Evolutionary conservation across 352 stramenopile genomes (phyloP).

Genomic region (Phytophthora europaea): DNA sequence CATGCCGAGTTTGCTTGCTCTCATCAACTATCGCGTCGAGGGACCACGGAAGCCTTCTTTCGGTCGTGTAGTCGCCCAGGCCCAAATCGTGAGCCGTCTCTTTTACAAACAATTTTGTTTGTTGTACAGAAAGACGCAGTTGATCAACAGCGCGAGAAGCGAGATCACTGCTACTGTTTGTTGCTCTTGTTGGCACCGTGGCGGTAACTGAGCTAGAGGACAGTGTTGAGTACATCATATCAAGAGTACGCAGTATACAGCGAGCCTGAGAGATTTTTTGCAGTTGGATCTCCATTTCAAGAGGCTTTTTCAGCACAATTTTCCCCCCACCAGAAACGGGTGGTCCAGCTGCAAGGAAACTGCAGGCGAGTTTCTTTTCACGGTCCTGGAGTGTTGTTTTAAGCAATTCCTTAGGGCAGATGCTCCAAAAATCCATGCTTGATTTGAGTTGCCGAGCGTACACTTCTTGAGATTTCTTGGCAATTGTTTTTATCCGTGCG

Average conservation of each 20-base stretch:
- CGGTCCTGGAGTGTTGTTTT: conserved; percentile 51
- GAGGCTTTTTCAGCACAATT: conserved; percentile 34
- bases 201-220: background rate
- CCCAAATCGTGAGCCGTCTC: conserved; percentile 62
- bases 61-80: conserved; percentile 30
- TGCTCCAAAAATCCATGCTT: conserved; percentile 54
- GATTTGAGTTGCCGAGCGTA: conserved; percentile 43
- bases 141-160: conserved; percentile 39
- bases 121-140: conserved; percentile 46
- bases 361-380: conserved; percentile 53
- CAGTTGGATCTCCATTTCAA: conserved; percentile 62
- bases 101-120: conserved; percentile 64
- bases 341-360: conserved; percentile 47
- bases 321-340: conserved; percentile 40
- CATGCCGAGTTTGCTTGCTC: conserved; percentile 10
- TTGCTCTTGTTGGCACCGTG: background rate
- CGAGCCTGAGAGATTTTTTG: conserved; percentile 62
- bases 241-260: conserved; percentile 36
- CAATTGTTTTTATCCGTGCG: conserved; percentile 32
- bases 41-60: conserved; percentile 60
- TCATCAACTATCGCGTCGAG: conserved; percentile 30
- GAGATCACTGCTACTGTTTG: background rate
- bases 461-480: conserved; percentile 30
- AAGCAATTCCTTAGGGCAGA: conserved; percentile 62
- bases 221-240: conserved; percentile 39